Conservation (phyloP, 192 early-diverging fungal species). For the Jimgerdemannia lactiflua region DNA sequence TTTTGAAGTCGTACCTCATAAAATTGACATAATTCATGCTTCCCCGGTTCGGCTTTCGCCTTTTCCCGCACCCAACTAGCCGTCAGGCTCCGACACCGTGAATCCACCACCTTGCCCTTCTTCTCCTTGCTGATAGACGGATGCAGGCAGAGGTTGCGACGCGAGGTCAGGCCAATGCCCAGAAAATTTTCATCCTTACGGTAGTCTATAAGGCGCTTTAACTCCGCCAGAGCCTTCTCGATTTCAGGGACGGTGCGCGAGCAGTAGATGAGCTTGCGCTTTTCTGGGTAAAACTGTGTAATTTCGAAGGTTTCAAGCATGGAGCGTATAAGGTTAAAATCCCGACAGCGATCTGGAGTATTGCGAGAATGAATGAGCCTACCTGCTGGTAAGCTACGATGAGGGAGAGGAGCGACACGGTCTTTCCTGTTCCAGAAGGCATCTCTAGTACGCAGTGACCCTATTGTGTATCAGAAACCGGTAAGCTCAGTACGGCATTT, state of each 20-base stretch:
- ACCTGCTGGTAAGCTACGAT: conserved; percentile 96
- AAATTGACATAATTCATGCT: too few relatives aligned
- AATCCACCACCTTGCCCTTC: conserved; percentile 83
- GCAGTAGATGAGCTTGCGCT: conserved; percentile 98
- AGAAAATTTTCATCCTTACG: conserved; percentile 81
- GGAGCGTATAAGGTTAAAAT: neutral
- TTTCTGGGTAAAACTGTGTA: conserved; percentile 79
- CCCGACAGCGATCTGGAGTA: neutral
- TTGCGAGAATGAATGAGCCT: neutral
- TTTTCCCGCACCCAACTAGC: conserved; percentile 90
- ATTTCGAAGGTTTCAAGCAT: neutral
- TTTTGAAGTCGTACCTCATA: too few relatives aligned
- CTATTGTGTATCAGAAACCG: conserved; percentile 19
- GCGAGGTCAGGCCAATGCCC: conserved; percentile 88
- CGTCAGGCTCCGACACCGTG: conserved; percentile 88
- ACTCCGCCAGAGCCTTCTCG: conserved; percentile 96
- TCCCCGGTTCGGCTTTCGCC: conserved; percentile 26
- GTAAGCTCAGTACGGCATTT: neutral
- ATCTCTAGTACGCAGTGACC: conserved; percentile 98
- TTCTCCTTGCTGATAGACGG: conserved; percentile 86
- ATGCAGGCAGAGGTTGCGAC: conserved; percentile 95
- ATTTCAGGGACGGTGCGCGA: conserved; percentile 99
- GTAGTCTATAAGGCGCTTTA: conserved; percentile 89
- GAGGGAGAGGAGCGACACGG: conserved; percentile 90
- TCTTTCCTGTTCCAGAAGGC: conserved; percentile 99